These are phyloP conservation scores for Pinus albicaulis DNA, from an alignment of 75 land plant genomes.

Conservation along the genomic window DNA sequence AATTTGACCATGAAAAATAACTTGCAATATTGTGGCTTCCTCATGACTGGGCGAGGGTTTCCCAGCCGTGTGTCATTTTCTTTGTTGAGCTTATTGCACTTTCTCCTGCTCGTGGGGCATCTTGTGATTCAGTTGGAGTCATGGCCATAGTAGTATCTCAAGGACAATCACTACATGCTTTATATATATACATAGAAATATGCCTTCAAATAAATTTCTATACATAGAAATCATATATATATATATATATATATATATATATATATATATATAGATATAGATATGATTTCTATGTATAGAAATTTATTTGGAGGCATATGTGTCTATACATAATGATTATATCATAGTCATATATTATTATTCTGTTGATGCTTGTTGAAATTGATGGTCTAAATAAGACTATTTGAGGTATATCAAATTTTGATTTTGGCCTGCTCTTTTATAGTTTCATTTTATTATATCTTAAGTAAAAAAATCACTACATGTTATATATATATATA, in stretches of 20 bases:
- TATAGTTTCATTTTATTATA: too few species aligned
- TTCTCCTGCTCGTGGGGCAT: conserved; percentile 94
- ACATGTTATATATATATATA: too few species aligned
- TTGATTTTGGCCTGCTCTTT: neutral
- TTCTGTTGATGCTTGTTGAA: conserved; percentile 89
- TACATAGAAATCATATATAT: too few species aligned
- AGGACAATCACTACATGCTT: conserved; percentile 19
- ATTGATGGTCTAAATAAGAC: conserved; percentile 93
- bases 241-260: too few species aligned
- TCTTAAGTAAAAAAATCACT: too few species aligned
- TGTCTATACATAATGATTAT: neutral
- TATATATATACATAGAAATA: neutral
- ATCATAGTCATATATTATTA: conserved; percentile 5
- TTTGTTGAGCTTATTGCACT: conserved; percentile 98
- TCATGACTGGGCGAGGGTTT: conserved; percentile 70
- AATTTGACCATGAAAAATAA: conserved; percentile 1
- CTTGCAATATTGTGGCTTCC: neutral
- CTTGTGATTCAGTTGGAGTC: conserved; percentile 98
- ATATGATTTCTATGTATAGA: too few species aligned
- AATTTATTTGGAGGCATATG: neutral
- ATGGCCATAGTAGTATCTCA: conserved; percentile 99
- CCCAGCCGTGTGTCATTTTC: conserved; percentile 94
- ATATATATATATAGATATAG: too few species aligned
- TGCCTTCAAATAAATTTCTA: too few species aligned
- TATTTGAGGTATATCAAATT: conserved; percentile 53